phyloP scores from a whole-genome alignment of 2,329 filamentous ascomycete species.

The Colletotrichum limetticola region DNA sequence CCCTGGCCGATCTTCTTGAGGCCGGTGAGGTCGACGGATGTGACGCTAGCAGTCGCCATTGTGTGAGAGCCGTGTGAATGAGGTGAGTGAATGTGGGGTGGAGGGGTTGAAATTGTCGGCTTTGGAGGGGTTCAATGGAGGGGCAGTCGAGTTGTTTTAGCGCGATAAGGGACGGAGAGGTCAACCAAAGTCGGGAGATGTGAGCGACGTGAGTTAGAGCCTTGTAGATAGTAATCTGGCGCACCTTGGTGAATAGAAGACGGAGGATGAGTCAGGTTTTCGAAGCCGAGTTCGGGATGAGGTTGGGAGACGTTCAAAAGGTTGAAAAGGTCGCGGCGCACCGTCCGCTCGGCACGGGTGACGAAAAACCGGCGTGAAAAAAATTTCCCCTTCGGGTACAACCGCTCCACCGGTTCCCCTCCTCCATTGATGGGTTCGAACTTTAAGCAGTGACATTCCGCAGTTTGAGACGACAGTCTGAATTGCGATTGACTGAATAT shows the following conservation, averaged over 20 bases:
- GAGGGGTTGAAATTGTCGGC: conserved; percentile 18
- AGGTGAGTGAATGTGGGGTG: conserved; percentile 13
- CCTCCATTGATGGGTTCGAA: background rate
- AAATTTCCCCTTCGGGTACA: conserved; percentile 30
- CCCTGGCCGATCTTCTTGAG: conserved; percentile 47
- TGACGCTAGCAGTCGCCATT: conserved; percentile 31
- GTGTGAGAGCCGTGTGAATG: background rate
- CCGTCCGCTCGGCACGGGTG: conserved; percentile 3
- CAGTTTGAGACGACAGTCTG: background rate
- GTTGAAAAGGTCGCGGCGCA: conserved; percentile 11
- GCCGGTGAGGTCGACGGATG: conserved; percentile 33
- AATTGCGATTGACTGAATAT: background rate
- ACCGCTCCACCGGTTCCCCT: conserved; percentile 17
- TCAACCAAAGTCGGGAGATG: background rate
- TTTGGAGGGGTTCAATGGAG: conserved; percentile 6
- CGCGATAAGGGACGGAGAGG: background rate
- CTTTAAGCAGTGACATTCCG: background rate
- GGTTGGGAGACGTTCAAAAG: background rate
- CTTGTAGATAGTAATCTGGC: background rate
- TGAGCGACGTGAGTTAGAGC: background rate
- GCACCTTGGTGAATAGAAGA: background rate
- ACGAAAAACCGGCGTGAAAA: conserved; percentile 26
- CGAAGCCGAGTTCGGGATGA: conserved; percentile 22
- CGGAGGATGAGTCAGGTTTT: conserved; percentile 12
- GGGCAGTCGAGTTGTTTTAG: background rate